A percentile compares a stretch with the other conserved stretches of the same genome.
Evolutionary conservation across 2,329 filamentous ascomycete species (phyloP).

Genomic region (Colletotrichum graminicola): DNA sequence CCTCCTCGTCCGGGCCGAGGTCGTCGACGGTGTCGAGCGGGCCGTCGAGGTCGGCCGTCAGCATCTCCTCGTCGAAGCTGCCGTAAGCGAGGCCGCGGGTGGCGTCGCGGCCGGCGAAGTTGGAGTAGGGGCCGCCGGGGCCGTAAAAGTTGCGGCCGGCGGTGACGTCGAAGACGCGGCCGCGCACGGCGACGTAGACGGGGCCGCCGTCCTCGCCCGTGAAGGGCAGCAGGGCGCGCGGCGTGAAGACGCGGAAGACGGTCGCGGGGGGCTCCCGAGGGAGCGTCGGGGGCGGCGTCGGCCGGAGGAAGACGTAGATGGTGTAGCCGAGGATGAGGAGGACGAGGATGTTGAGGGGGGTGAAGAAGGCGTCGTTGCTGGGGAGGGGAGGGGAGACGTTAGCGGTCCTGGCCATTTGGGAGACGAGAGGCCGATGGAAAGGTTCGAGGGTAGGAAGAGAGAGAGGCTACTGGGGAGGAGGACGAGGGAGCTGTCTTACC

Average conservation of each 20-base stretch:
- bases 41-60: conserved; percentile 89
- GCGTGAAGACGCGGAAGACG: conserved; percentile 79
- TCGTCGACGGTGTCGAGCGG: conserved; percentile 83
- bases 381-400: not conserved
- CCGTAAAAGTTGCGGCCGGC: conserved; percentile 94
- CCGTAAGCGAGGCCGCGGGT: conserved; percentile 88
- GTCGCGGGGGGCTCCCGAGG: conserved; percentile 67
- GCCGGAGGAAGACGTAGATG: conserved; percentile 67
- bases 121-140: conserved; percentile 92
- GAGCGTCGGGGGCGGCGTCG: conserved; percentile 59
- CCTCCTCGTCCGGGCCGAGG: conserved; percentile 80
- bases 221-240: conserved; percentile 84
- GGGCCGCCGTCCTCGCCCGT: conserved; percentile 80
- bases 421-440: not conserved
- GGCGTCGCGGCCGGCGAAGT: conserved; percentile 95
- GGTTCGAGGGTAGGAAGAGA: not conserved
- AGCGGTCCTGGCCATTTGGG: not conserved
- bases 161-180: conserved; percentile 90
- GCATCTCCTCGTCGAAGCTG: conserved; percentile 94
- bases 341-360: conserved; percentile 74
- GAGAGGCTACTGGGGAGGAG: not conserved
- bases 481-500: conserved; percentile 47
- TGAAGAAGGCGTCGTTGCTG: conserved; percentile 61
- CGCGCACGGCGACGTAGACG: conserved; percentile 92
- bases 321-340: conserved; percentile 68